Conservation (phyloP, 2,329 filamentous ascomycete genomes). For the Pseudopyricularia cyperi region DNA sequence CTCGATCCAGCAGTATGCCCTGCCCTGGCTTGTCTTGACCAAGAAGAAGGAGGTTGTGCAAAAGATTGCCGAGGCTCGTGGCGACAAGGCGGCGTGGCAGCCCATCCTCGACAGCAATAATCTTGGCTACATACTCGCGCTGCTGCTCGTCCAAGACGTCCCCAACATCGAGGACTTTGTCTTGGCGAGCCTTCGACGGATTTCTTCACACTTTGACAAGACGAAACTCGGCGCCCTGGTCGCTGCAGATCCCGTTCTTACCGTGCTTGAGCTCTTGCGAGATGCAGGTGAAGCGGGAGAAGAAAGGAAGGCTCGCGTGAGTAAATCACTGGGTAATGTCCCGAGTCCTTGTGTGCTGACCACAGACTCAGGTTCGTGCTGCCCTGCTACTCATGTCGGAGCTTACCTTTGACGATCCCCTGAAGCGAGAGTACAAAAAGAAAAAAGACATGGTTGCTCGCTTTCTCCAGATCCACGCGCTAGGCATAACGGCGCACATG, state of each 20-base stretch:
- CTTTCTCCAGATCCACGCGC: constrained; percentile 72
- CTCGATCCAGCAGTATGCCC: constrained; percentile 64
- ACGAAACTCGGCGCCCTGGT: constrained; percentile 56
- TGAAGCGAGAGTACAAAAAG: constrained; percentile 23
- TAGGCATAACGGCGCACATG: constrained; percentile 76
- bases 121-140: constrained; percentile 42
- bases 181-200: constrained; percentile 53
- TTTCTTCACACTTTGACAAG: constrained; percentile 58
- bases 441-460: constrained; percentile 48
- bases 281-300: constrained; percentile 56
- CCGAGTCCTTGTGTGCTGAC: background rate
- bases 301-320: constrained; percentile 42
- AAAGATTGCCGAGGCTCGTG: constrained; percentile 66
- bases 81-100: constrained; percentile 49
- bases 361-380: constrained; percentile 25
- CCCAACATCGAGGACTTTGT: constrained; percentile 49
- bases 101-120: constrained; percentile 43
- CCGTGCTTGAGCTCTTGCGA: constrained; percentile 73
- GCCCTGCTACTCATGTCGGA: constrained; percentile 33
- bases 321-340: constrained; percentile 11
- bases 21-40: constrained; percentile 76
- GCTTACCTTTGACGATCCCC: constrained; percentile 8
- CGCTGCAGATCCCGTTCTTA: constrained; percentile 59
- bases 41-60: constrained; percentile 67
- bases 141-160: constrained; percentile 44